Percentiles rank a stretch among this genome's conserved stretches.
These are phyloP conservation scores for Didymellaceae sp. DNA, from an alignment of 2,329 filamentous ascomycete genomes.

Conservation along the genomic window DNA sequence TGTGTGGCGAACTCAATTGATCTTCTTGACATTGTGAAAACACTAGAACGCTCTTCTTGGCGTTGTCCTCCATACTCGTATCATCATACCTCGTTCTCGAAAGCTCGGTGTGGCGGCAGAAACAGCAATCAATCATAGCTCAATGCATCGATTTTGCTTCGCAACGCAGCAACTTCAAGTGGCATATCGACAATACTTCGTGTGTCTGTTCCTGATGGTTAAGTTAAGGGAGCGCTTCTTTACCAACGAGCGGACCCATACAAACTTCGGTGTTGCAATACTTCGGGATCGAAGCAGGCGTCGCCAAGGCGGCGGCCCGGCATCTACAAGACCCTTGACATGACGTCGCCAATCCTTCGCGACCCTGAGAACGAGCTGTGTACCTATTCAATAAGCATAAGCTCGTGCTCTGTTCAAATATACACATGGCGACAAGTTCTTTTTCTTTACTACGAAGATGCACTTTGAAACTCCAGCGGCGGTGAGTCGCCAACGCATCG, in stretches of 20 bases:
- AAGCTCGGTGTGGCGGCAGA: no score
- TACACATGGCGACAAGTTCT: not conserved
- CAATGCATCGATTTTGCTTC: no score
- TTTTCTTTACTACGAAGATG: constrained; percentile 6
- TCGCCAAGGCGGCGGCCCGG: constrained; percentile 5
- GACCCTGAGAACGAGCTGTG: not conserved
- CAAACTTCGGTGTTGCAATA: not conserved
- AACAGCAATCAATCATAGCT: no score
- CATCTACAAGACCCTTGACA: constrained; percentile 3
- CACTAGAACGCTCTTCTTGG: no score
- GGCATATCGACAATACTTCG: no score
- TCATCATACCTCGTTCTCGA: no score
- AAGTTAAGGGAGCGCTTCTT: no score
- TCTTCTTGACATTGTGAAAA: no score
- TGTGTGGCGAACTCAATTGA: no score
- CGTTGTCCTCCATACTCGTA: no score
- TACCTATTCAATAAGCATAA: not conserved
- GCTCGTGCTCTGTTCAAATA: constrained; percentile 1
- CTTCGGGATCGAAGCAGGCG: not conserved
- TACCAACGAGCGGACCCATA: not conserved
- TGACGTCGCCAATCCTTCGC: constrained; percentile 9
- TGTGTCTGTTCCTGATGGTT: no score
- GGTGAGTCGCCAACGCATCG: constrained; percentile 38
- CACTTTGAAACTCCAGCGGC: constrained; percentile 21
- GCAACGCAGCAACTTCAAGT: no score